Evolutionary conservation across 495 filamentous ascomycete species (phyloP).

Genomic region (Talaromyces liani): DNA sequence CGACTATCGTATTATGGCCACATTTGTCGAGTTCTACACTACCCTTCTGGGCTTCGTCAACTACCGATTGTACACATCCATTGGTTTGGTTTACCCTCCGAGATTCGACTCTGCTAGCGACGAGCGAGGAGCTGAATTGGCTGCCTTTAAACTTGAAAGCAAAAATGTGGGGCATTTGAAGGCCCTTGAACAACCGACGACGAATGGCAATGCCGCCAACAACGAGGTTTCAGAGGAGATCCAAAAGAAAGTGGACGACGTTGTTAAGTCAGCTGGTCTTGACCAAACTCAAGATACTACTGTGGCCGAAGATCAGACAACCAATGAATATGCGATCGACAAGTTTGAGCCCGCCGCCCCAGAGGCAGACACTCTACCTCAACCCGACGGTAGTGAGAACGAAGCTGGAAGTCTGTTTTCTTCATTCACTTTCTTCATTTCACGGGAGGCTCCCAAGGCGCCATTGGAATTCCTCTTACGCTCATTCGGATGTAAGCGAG

Average conservation of each 20-base stretch:
- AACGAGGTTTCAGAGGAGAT: constrained; percentile 41
- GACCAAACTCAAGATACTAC: constrained; percentile 38
- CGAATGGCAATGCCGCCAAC: constrained; percentile 28
- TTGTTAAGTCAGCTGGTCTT: constrained; percentile 36
- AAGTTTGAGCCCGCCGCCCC: constrained; percentile 72
- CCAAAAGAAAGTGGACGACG: constrained; percentile 49
- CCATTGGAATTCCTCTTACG: constrained; percentile 91
- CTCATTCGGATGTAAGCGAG: constrained; percentile 90
- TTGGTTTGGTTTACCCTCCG: constrained; percentile 89
- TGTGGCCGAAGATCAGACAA: constrained; percentile 31
- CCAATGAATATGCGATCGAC: constrained; percentile 67
- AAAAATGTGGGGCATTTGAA: constrained; percentile 50
- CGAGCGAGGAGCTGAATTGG: constrained; percentile 80
- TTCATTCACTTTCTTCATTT: constrained; percentile 84
- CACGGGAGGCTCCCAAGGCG: constrained; percentile 84
- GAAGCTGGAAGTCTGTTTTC: constrained; percentile 64
- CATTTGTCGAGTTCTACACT: constrained; percentile 97
- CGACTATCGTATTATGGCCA: constrained; percentile 98
- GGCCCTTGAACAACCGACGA: constrained; percentile 43
- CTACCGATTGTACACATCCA: constrained; percentile 82
- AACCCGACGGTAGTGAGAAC: constrained; percentile 58
- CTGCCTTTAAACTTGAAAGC: constrained; percentile 83
- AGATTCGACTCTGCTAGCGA: constrained; percentile 85
- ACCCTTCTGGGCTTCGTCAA: constrained; percentile 94
- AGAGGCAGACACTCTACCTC: constrained; percentile 78